Conservation (phyloP, 2,329 filamentous ascomycete species). For the Colletotrichum sp. region DNA sequence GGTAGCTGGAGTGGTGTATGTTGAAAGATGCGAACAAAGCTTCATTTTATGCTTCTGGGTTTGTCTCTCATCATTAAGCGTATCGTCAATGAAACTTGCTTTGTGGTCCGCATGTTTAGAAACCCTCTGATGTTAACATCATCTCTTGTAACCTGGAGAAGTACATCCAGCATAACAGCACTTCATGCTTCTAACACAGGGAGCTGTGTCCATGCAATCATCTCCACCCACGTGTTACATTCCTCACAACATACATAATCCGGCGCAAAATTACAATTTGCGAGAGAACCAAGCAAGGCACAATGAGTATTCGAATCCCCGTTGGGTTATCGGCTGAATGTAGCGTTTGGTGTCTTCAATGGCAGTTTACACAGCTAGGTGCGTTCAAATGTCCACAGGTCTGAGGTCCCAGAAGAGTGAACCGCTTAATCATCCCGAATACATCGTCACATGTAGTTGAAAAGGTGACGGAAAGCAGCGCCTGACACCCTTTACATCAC, state of each 20-base stretch:
- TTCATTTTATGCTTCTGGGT: background rate
- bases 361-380: no score
- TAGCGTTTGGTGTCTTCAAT: no score
- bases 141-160: accelerated
- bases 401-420: no score
- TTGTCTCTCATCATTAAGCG: background rate
- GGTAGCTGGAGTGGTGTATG: accelerated
- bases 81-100: background rate
- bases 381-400: no score
- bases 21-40: background rate
- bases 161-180: background rate
- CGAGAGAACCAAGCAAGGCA: background rate
- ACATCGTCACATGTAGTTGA: no score
- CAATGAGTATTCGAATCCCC: background rate
- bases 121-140: accelerated
- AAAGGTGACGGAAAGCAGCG: no score
- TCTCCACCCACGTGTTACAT: background rate
- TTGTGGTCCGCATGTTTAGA: background rate
- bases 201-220: background rate
- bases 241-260: background rate
- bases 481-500: no score
- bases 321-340: background rate
- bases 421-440: no score
- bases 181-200: background rate
- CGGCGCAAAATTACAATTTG: background rate